These are phyloP conservation scores for Bisporella sp. DNA, from an alignment of 2,329 filamentous ascomycete genomes.

Conservation along the genomic window DNA sequence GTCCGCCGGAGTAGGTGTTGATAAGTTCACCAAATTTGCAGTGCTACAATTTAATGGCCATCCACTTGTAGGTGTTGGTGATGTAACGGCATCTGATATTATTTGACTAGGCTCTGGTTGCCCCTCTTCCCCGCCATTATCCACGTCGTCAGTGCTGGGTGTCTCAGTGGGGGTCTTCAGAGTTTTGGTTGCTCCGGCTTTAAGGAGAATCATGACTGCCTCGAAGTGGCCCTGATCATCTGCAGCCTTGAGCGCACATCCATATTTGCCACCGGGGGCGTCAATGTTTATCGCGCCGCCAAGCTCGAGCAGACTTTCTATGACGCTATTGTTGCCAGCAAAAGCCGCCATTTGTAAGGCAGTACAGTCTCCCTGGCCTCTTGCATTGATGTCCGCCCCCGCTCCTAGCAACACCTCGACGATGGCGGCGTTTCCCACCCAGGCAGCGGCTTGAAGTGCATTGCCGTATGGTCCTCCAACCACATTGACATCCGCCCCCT, in stretches of 20 bases:
- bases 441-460: constrained; percentile 4
- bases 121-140: no score
- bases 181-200: constrained; percentile 1
- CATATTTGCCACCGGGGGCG: constrained; percentile 2
- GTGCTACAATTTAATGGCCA: no score
- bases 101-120: no score
- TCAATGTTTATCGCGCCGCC: constrained; percentile 3
- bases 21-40: no score
- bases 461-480: constrained; percentile 4
- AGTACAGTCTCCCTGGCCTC: constrained; percentile 1
- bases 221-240: constrained; percentile 6
- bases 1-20: no score
- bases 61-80: no score
- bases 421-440: constrained; percentile 1
- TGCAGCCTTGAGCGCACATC: constrained; percentile 3
- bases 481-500: constrained; percentile 3
- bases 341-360: constrained; percentile 6
- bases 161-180: neutral
- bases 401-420: neutral
- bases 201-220: constrained; percentile 3
- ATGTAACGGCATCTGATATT: no score
- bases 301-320: constrained; percentile 1
- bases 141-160: no score
- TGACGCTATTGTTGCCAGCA: constrained; percentile 2
- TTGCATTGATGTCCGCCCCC: neutral